Conservation (phyloP, 1,284 basidiomycete species). For the Volvariella volvacea region DNA sequence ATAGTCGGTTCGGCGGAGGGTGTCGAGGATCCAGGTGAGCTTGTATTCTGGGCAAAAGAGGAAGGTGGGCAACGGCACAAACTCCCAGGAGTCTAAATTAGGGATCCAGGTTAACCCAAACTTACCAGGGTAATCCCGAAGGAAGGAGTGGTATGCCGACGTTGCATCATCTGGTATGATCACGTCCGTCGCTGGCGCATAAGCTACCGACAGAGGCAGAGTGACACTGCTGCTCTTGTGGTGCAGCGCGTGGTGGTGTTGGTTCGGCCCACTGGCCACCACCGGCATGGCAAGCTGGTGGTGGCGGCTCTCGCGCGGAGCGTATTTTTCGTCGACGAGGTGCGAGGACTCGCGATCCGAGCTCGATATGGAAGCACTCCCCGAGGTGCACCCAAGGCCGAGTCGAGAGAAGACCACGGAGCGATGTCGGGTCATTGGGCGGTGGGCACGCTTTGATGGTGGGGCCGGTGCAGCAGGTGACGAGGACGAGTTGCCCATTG, state of each 20-base stretch:
- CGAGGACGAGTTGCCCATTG: conserved; percentile 40
- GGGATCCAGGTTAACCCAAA: conserved; percentile 1
- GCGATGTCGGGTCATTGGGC: conserved; percentile 22
- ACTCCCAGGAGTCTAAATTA: neutral
- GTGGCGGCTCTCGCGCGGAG: neutral
- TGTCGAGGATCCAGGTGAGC: conserved; percentile 61
- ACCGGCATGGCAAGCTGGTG: no score
- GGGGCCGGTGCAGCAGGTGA: conserved; percentile 16
- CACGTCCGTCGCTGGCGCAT: neutral
- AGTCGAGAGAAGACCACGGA: conserved; percentile 28
- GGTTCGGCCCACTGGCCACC: no score
- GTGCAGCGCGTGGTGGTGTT: neutral
- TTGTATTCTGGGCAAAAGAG: conserved; percentile 37
- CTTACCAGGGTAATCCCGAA: conserved; percentile 34
- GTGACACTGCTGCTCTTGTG: neutral
- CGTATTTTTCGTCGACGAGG: conserved; percentile 23
- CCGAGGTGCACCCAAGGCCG: conserved; percentile 30
- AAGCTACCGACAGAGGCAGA: neutral
- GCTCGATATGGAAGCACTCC: conserved; percentile 19
- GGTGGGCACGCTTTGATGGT: conserved; percentile 12
- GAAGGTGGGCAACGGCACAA: no score
- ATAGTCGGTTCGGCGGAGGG: conserved; percentile 65
- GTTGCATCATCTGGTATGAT: conserved; percentile 18
- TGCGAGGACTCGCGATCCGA: conserved; percentile 21
- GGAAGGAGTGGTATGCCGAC: conserved; percentile 31